Percentiles rank a stretch among this genome's conserved stretches.
Conservation (phyloP, 2,329 filamentous ascomycete genomes). For the Paecilomyces formosus region DNA sequence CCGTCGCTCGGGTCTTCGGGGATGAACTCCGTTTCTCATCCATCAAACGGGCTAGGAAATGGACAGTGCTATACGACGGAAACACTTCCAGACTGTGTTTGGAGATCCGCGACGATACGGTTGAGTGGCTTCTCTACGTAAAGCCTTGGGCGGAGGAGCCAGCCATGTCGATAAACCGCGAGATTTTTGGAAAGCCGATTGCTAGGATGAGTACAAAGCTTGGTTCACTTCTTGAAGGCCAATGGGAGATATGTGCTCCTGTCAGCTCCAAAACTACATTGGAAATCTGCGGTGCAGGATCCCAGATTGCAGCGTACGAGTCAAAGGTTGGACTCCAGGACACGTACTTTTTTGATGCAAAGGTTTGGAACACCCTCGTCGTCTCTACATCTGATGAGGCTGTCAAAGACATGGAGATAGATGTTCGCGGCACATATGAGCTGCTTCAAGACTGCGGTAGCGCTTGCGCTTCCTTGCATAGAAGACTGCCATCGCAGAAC, state of each 20-base stretch:
- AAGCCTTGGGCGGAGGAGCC: conserved; percentile 32
- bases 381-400: conserved; percentile 28
- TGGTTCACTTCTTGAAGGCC: conserved; percentile 27
- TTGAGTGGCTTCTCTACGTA: conserved; percentile 44
- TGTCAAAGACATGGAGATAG: conserved; percentile 19
- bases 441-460: conserved; percentile 51
- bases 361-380: conserved; percentile 37
- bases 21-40: conserved; percentile 22
- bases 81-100: conserved; percentile 16
- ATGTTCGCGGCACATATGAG: conserved; percentile 46
- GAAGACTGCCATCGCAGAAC: conserved; percentile 18
- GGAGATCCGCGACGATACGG: conserved; percentile 12
- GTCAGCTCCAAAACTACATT: conserved; percentile 26
- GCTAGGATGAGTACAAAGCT: conserved; percentile 37
- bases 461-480: conserved; percentile 48
- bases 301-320: conserved; percentile 30
- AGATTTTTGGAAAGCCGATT: conserved; percentile 39
- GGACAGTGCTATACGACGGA: conserved; percentile 24
- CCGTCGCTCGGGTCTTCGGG: conserved; percentile 16
- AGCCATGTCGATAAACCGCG: conserved; percentile 32
- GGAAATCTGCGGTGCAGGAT: conserved; percentile 27
- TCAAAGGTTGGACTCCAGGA: conserved; percentile 32
- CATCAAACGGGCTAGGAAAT: conserved; percentile 21
- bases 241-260: conserved; percentile 40
- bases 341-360: conserved; percentile 30